Conservation (phyloP, 2,329 filamentous ascomycete genomes). For the Diaporthe sp. region DNA sequence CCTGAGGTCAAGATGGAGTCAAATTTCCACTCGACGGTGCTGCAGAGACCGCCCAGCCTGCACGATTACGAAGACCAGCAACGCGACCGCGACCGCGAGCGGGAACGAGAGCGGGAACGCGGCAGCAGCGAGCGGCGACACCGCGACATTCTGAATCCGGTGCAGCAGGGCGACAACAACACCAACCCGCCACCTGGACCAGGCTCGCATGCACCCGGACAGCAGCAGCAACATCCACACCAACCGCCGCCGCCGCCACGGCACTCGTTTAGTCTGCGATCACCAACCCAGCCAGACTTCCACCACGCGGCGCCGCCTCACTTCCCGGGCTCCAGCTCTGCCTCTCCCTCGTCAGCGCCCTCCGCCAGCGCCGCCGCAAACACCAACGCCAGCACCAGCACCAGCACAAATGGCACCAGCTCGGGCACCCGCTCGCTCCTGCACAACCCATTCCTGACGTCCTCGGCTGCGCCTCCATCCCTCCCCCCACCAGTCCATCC, state of each 20-base stretch:
- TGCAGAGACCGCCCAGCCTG: constrained; percentile 60
- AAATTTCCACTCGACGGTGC: constrained; percentile 64
- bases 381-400: constrained; percentile 45
- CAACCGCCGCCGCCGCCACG: constrained; percentile 50
- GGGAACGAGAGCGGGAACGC: constrained; percentile 37
- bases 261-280: constrained; percentile 65
- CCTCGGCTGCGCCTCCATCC: constrained; percentile 37
- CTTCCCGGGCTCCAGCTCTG: constrained; percentile 49
- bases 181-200: constrained; percentile 35
- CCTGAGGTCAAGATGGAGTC: constrained; percentile 57
- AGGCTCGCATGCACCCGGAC: constrained; percentile 15
- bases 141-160: constrained; percentile 63
- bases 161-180: constrained; percentile 41
- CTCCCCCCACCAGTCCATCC: constrained; percentile 39
- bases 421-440: constrained; percentile 44
- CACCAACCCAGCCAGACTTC: constrained; percentile 62
- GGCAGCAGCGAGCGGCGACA: constrained; percentile 51
- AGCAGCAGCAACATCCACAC: constrained; percentile 19
- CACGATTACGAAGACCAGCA: constrained; percentile 56
- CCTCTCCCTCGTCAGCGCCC: constrained; percentile 43
- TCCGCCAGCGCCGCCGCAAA: constrained; percentile 46
- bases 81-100: constrained; percentile 37
- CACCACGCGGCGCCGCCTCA: constrained; percentile 45
- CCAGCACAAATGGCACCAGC: constrained; percentile 49
- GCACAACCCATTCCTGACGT: constrained; percentile 42